These are phyloP conservation scores for Hanseniaspora pseudoguilliermondii DNA, from an alignment of 805 yeast genomes.

Conservation along the genomic window DNA sequence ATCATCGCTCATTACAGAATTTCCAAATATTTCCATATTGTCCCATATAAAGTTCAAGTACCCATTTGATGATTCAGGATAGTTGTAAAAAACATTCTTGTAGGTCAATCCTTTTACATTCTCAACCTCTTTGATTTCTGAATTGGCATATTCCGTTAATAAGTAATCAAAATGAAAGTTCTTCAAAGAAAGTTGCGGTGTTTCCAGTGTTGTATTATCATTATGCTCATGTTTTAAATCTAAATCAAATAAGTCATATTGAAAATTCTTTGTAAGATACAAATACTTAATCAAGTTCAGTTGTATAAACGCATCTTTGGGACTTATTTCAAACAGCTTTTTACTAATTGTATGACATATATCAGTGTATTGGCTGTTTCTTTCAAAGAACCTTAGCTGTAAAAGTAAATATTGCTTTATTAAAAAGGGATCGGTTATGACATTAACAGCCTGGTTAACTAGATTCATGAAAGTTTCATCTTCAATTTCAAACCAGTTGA, in stretches of 20 bases:
- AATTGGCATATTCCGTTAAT: neutral
- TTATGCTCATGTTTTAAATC: neutral
- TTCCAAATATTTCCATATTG: neutral
- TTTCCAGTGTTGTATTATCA: neutral
- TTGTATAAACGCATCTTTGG: neutral
- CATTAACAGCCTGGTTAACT: neutral
- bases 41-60: conserved; percentile 11
- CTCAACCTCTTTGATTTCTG: neutral
- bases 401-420: neutral
- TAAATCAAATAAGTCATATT: neutral
- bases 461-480: neutral
- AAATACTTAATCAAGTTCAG: neutral
- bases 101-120: neutral
- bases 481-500: neutral
- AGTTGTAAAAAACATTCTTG: neutral
- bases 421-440: neutral
- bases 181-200: neutral
- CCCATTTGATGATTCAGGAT: neutral
- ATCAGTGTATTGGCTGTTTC: neutral
- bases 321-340: neutral
- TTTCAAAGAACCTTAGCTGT: conserved; percentile 5
- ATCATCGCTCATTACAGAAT: neutral
- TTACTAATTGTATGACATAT: neutral
- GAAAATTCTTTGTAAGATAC: neutral
- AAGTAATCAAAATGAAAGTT: conserved; percentile 6